These are phyloP conservation scores for Calonectria fujianensis DNA, from an alignment of 2,329 filamentous ascomycete genomes.

Conservation along the genomic window DNA sequence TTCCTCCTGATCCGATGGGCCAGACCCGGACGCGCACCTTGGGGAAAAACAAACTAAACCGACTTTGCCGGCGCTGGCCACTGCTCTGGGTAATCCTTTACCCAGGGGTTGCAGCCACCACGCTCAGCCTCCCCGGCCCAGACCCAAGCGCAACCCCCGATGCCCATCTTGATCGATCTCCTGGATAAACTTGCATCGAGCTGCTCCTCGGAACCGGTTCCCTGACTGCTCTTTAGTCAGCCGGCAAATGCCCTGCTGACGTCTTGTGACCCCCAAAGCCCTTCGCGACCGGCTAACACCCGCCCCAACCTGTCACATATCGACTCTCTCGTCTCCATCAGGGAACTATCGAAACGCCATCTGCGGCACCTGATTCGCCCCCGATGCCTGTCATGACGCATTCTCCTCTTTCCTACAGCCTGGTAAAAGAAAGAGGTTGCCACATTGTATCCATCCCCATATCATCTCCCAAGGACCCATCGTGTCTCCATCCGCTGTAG, in stretches of 20 bases:
- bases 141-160: slow-evolving; percentile 15
- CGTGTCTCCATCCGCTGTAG: slow-evolving; percentile 20
- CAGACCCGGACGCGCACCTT: not conserved
- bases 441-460: slow-evolving; percentile 14
- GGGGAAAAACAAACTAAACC: slow-evolving; percentile 27
- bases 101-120: slow-evolving; percentile 17
- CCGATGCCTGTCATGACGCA: slow-evolving; percentile 20
- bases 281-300: slow-evolving; percentile 22
- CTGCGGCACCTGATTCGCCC: slow-evolving; percentile 27
- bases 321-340: slow-evolving; percentile 18
- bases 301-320: slow-evolving; percentile 29
- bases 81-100: slow-evolving; percentile 33
- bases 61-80: slow-evolving; percentile 9
- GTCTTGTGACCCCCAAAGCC: slow-evolving; percentile 32
- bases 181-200: slow-evolving; percentile 31
- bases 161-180: slow-evolving; percentile 25
- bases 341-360: slow-evolving; percentile 9
- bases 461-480: slow-evolving; percentile 33
- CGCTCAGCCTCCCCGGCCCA: not conserved
- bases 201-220: not conserved
- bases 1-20: not conserved
- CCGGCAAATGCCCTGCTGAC: slow-evolving; percentile 29
- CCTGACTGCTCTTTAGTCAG: slow-evolving; percentile 19
- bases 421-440: slow-evolving; percentile 28
- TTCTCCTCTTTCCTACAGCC: slow-evolving; percentile 28